Percentiles rank a stretch among this genome's conserved stretches.
Evolutionary conservation across 805 yeast genomes (phyloP).

Genomic region (Wilhelminamyces savonicus): DNA sequence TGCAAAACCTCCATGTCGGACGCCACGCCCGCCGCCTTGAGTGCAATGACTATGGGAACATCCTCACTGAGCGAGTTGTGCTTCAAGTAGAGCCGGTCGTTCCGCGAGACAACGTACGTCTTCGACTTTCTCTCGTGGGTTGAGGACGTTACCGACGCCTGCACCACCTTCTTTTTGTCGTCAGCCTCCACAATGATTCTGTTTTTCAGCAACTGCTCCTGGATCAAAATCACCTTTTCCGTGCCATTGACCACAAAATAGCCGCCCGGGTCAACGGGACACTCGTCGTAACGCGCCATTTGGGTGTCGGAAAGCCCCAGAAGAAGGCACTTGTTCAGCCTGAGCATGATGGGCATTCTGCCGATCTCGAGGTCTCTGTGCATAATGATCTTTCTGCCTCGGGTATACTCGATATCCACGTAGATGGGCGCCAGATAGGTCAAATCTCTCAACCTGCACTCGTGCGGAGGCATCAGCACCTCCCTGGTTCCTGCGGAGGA

Average conservation of each 20-base stretch:
- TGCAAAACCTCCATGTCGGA: constrained; percentile 93
- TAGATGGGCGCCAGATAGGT: constrained; percentile 93
- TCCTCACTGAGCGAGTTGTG: constrained; percentile 96
- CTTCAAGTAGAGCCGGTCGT: constrained; percentile 81
- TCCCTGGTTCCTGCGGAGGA: constrained; percentile 46
- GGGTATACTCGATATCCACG: constrained; percentile 95
- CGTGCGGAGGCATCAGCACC: constrained; percentile 80
- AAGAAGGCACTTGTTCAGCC: constrained; percentile 86
- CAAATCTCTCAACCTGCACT: constrained; percentile 88
- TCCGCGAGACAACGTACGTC: constrained; percentile 90
- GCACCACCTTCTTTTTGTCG: constrained; percentile 87
- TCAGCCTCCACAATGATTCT: constrained; percentile 98
- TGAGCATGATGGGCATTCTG: constrained; percentile 96
- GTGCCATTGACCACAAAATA: constrained; percentile 97
- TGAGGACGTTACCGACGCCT: constrained; percentile 95
- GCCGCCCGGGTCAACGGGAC: constrained; percentile 99
- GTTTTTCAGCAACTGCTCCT: constrained; percentile 93
- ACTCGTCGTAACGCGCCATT: constrained; percentile 88
- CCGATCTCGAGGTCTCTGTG: constrained; percentile 92
- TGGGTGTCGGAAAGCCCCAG: constrained; percentile 69
- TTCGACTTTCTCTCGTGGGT: constrained; percentile 98
- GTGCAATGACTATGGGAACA: constrained; percentile 84
- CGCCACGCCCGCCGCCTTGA: constrained; percentile 91
- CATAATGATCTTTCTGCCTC: constrained; percentile 88
- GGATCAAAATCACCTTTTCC: constrained; percentile 92